Evolutionary conservation across 2,329 filamentous ascomycete species (phyloP).

Genomic region (Phialophora chinensis): DNA sequence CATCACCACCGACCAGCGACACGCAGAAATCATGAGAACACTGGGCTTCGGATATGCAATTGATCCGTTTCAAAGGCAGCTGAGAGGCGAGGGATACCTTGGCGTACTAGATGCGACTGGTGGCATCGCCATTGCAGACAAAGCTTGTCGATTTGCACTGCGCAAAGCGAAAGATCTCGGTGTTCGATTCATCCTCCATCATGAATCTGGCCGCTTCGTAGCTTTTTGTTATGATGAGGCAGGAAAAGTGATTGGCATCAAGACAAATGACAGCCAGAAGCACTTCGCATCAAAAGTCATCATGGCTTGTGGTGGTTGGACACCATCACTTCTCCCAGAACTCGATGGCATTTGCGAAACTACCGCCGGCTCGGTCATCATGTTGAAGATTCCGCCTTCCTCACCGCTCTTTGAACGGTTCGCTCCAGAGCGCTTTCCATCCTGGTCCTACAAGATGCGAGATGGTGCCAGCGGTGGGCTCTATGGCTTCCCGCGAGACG

Average conservation of each 20-base stretch:
- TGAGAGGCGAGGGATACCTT: conserved; percentile 40
- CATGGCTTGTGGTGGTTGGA: conserved; percentile 88
- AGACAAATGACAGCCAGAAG: conserved; percentile 20
- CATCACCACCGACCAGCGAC: conserved; percentile 41
- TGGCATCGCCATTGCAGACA: conserved; percentile 55
- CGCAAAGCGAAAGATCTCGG: conserved; percentile 51
- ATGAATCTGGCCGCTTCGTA: conserved; percentile 43
- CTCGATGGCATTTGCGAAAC: conserved; percentile 55
- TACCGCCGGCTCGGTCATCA: conserved; percentile 55
- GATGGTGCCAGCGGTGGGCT: conserved; percentile 51
- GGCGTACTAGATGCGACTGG: conserved; percentile 56
- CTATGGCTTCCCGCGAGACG: conserved; percentile 56
- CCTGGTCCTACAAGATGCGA: conserved; percentile 50
- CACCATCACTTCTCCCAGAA: conserved; percentile 67
- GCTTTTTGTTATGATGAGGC: conserved; percentile 36
- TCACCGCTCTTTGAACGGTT: conserved; percentile 49
- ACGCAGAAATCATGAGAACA: conserved; percentile 42
- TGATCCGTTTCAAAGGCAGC: conserved; percentile 47
- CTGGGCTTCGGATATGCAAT: conserved; percentile 45
- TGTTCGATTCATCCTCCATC: conserved; percentile 52
- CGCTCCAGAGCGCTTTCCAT: conserved; percentile 54
- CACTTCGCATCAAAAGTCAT: conserved; percentile 48
- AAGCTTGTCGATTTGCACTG: conserved; percentile 54
- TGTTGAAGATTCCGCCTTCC: conserved; percentile 52
- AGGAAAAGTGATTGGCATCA: conserved; percentile 42